Evolutionary conservation across 306 rosid species (phyloP), one percentile per base, ranked within the genome.

Genomic region (Prosopis cineraria): DNA sequence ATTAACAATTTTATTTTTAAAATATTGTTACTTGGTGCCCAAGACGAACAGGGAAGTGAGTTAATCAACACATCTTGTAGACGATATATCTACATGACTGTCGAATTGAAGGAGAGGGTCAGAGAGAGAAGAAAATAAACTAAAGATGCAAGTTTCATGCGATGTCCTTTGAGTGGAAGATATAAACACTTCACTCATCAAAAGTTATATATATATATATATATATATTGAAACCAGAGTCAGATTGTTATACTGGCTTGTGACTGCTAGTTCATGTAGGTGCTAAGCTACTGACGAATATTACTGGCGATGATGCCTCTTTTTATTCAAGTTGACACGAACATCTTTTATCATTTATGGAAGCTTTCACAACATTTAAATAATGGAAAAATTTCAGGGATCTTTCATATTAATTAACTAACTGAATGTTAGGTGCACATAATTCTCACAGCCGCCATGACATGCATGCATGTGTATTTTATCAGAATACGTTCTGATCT

Each of bases 181-280:
- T 64, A 78, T 47, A 68, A 78, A 69, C 44, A 45, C 68, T 34
- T 55, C 67, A 48, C 36, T 78, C 81, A 20, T n/a, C n/a, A n/a
- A n/a, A n/a, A n/a, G n/a, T n/a, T 31, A 31, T 31, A 31, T 31
- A 31, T 31, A 31, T 31, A 31, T 31, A 31, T 44, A 45, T 14
- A 0, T 14, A 13, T 14, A 4, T 12, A 45, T 20, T 20, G 25
- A 55, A 55, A 24, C 16, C 62, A 55, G 13, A 16, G 16, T 63
- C 39, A 33, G 27, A 33, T 63, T 10, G 44, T 20, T 36, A 64
- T 34, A 19, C 34, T n/a, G 33, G 65, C 78, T 37, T 48, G 78
- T 79, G 73, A 79, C 73, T 27, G 36, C 22, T 60, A 6, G 37
- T 60, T 37, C 19, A 19, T 48, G 7, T 31, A 72, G 66, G 64